phyloP scores from a whole-genome alignment of 306 rosid species.

The Begonia loranthoides region DNA sequence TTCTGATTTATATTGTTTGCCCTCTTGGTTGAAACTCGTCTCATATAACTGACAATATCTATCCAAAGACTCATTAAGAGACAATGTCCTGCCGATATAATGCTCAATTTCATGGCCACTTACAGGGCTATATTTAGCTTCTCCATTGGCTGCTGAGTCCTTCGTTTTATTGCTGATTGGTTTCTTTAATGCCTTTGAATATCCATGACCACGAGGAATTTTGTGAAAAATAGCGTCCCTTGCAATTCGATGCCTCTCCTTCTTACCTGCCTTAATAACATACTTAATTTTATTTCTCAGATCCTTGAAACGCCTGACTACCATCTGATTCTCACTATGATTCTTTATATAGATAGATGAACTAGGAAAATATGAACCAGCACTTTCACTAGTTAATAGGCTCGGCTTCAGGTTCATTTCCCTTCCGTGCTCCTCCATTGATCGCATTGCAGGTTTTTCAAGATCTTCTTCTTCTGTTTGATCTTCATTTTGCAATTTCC shows the following conservation, averaged over 20 bases:
- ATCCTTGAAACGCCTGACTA: slow-evolving; percentile 37
- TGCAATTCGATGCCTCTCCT: slow-evolving; percentile 39
- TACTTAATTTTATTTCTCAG: slow-evolving; percentile 42
- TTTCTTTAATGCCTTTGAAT: slow-evolving; percentile 21
- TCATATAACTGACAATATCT: slow-evolving; percentile 50
- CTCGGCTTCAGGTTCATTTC: slow-evolving; percentile 1
- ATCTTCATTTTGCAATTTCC: slow-evolving; percentile 4
- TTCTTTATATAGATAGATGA: slow-evolving; percentile 1
- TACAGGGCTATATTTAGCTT: slow-evolving; percentile 18
- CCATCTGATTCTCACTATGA: slow-evolving; percentile 14
- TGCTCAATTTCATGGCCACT: slow-evolving; percentile 10
- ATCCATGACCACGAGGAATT: slow-evolving; percentile 42
- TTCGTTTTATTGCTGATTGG: slow-evolving; percentile 11
- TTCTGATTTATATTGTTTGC: slow-evolving; percentile 19
- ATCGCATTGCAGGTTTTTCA: slow-evolving; percentile 3
- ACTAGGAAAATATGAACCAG: neutral
- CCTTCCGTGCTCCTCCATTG: neutral
- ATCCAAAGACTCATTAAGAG: slow-evolving; percentile 34
- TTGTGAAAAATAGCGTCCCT: slow-evolving; percentile 64
- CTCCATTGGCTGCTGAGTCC: slow-evolving; percentile 11
- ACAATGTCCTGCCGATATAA: slow-evolving; percentile 39
- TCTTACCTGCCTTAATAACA: slow-evolving; percentile 36
- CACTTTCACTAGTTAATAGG: slow-evolving; percentile 3
- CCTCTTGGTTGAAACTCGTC: slow-evolving; percentile 30
- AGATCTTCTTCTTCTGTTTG: slow-evolving; percentile 3